These are phyloP conservation scores for Phytophthora foliorum DNA, from an alignment of 352 stramenopile genomes.

Conservation along the genomic window DNA sequence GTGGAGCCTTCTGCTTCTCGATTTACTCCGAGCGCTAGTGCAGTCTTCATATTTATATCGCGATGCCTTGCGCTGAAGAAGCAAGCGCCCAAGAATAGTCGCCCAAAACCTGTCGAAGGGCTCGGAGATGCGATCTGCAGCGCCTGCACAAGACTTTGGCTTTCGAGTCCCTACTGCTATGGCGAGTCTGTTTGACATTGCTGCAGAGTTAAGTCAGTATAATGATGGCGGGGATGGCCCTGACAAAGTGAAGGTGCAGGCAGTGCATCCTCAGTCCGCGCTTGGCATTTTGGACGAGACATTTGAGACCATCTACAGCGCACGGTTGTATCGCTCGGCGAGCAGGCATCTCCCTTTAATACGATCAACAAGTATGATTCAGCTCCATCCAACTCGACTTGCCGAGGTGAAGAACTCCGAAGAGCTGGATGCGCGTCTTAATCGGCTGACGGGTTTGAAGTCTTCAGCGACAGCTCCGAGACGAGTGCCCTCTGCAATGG, in stretches of 20 bases:
- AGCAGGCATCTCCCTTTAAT: conserved; percentile 14
- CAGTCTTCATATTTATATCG: conserved; percentile 18
- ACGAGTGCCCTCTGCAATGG: conserved; percentile 24
- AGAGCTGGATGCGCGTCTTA: conserved; percentile 27
- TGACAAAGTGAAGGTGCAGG: conserved; percentile 6
- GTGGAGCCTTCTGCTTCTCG: background rate
- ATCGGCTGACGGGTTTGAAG: conserved; percentile 26
- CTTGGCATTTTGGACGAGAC: conserved; percentile 64
- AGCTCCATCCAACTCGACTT: conserved; percentile 25
- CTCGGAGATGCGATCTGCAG: background rate
- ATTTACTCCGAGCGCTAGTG: background rate
- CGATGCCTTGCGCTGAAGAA: background rate
- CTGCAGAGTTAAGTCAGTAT: conserved; percentile 61
- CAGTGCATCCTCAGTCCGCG: conserved; percentile 26
- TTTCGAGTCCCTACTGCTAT: conserved; percentile 26
- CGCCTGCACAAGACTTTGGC: background rate
- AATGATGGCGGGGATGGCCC: background rate
- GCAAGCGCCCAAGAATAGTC: conserved; percentile 19
- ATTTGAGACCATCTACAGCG: conserved; percentile 58
- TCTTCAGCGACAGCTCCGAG: conserved; percentile 8
- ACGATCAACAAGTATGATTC: conserved; percentile 27
- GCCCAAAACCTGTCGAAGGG: background rate
- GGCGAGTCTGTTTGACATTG: conserved; percentile 73
- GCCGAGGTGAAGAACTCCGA: conserved; percentile 29
- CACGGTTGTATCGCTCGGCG: conserved; percentile 17